Evolutionary conservation across 768 basidiomycete species (phyloP).

Genomic region (Phylloporus arenicola): DNA sequence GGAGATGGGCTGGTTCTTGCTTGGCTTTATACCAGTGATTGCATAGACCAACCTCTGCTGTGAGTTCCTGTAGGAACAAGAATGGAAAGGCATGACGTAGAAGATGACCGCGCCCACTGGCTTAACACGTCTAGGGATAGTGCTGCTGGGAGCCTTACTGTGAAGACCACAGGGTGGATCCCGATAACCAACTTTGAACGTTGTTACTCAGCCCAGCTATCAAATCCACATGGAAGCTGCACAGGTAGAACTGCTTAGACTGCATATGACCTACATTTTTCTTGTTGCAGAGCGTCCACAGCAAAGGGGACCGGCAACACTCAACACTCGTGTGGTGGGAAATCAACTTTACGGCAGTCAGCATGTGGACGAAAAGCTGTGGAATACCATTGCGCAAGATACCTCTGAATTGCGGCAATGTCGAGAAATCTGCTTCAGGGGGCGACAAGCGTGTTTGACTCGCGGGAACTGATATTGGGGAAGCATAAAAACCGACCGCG

Average conservation of each 20-base stretch:
- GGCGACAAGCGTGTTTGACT: background rate
- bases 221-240: background rate
- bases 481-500: background rate
- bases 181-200: constrained; percentile 1
- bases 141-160: background rate
- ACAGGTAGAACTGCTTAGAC: background rate
- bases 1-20: background rate
- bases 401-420: background rate
- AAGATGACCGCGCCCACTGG: background rate
- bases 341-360: background rate
- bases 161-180: constrained; percentile 20
- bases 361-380: background rate
- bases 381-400: background rate
- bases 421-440: background rate
- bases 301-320: background rate
- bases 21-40: constrained; percentile 5
- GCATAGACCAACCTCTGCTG: constrained; percentile 8
- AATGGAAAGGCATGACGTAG: constrained; percentile 7
- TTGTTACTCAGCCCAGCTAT: background rate
- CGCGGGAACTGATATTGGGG: background rate
- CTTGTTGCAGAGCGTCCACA: background rate
- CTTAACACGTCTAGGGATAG: background rate
- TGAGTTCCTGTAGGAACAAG: constrained; percentile 16
- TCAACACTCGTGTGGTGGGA: background rate
- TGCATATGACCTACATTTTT: background rate